A percentile compares a stretch with the other conserved stretches of the same genome.
These are phyloP conservation scores for Beauveria sp. DNA, from an alignment of 2,329 filamentous ascomycete genomes.

Conservation along the genomic window DNA sequence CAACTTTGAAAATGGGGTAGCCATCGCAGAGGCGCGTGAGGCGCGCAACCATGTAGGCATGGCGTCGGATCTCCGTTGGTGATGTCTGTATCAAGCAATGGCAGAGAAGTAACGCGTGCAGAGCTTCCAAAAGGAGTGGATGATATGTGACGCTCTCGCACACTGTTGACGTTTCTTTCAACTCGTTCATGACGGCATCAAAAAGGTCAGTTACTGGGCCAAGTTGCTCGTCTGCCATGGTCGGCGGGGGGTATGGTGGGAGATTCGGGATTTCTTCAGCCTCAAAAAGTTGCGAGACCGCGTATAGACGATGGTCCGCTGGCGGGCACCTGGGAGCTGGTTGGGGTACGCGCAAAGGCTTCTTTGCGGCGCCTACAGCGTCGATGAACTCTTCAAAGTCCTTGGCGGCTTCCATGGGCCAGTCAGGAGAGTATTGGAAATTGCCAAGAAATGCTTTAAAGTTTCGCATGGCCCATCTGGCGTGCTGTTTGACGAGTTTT, in stretches of 20 bases:
- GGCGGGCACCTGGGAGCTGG: slow-evolving; percentile 29
- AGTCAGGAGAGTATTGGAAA: slow-evolving; percentile 71
- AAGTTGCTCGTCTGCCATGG: slow-evolving; percentile 18
- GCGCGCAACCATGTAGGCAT: slow-evolving; percentile 75
- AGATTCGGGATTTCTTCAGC: slow-evolving; percentile 54
- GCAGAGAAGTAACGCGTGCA: slow-evolving; percentile 70
- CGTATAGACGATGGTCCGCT: slow-evolving; percentile 27
- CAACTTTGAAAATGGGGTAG: slow-evolving; percentile 71
- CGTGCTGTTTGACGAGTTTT: slow-evolving; percentile 64
- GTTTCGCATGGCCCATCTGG: slow-evolving; percentile 69
- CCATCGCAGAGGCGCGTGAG: slow-evolving; percentile 67
- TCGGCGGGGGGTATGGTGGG: slow-evolving; percentile 52
- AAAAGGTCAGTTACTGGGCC: neutral
- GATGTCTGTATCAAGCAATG: slow-evolving; percentile 77
- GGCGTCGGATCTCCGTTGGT: slow-evolving; percentile 66
- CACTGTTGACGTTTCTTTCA: neutral
- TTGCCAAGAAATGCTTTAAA: slow-evolving; percentile 64
- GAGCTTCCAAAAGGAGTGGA: slow-evolving; percentile 68
- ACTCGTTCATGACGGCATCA: neutral
- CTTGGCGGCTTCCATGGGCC: slow-evolving; percentile 52
- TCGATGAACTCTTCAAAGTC: slow-evolving; percentile 52
- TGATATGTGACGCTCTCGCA: slow-evolving; percentile 57
- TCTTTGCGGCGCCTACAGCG: neutral
- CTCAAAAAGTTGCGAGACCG: slow-evolving; percentile 60
- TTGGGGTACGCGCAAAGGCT: slow-evolving; percentile 40